A percentile compares a stretch with the other conserved stretches of the same genome.
Evolutionary conservation across 2,329 filamentous ascomycete genomes (phyloP).

Genomic region (Colletotrichum sp.): DNA sequence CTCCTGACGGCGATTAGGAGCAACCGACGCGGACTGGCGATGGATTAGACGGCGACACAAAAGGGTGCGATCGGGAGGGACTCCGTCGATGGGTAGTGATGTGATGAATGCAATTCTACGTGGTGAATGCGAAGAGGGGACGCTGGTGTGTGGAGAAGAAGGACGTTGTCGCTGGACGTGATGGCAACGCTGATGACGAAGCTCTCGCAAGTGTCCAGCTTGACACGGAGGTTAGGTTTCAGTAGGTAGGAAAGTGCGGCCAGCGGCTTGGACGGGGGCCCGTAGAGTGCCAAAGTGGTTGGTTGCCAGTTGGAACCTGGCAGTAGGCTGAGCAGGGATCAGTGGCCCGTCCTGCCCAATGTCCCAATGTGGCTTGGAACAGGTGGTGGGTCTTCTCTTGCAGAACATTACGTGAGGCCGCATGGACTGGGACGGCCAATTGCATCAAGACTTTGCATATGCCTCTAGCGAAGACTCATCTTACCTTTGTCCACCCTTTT

Average conservation of each 20-base stretch:
- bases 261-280: constrained; percentile 18
- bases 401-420: constrained; percentile 18
- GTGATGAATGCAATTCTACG: not conserved
- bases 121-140: not conserved
- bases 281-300: constrained; percentile 3
- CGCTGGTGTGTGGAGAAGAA: not conserved
- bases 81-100: not conserved
- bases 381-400: not conserved
- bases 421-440: constrained; percentile 14
- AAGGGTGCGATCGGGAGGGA: not conserved
- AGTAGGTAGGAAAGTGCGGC: constrained; percentile 20
- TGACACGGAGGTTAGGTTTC: constrained; percentile 24
- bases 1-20: constrained; percentile 9
- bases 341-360: not conserved
- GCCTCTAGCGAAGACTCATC: not conserved
- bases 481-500: not conserved
- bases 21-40: not conserved
- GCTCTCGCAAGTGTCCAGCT: constrained; percentile 24
- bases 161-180: not conserved
- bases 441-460: constrained; percentile 15
- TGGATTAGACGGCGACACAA: not conserved
- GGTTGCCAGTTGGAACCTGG: constrained; percentile 20
- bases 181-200: constrained; percentile 24
- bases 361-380: constrained; percentile 13
- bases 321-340: constrained; percentile 14